These are phyloP conservation scores for Kodamaea lidongshanica DNA, from an alignment of 805 yeast species.

Conservation along the genomic window DNA sequence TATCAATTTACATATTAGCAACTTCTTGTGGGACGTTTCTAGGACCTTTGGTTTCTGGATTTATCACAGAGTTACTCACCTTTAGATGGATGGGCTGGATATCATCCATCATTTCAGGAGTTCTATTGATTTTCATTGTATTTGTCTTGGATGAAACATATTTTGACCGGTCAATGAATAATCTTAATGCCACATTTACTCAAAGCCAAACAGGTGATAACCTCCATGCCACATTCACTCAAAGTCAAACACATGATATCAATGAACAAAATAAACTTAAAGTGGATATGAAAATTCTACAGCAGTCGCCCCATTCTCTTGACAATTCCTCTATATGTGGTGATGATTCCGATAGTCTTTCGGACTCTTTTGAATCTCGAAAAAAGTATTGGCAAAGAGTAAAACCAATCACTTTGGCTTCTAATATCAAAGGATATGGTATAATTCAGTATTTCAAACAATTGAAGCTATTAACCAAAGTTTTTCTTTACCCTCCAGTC, in stretches of 20 bases:
- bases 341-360: too few relatives aligned
- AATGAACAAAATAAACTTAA: too few relatives aligned
- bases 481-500: slow-evolving; percentile 60
- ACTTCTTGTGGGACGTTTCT: slow-evolving; percentile 72
- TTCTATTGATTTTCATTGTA: slow-evolving; percentile 45
- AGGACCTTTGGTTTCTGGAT: slow-evolving; percentile 78
- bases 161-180: slow-evolving; percentile 49
- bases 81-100: slow-evolving; percentile 81
- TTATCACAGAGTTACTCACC: slow-evolving; percentile 51
- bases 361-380: slow-evolving; percentile 13
- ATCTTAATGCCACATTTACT: too few relatives aligned
- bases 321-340: too few relatives aligned
- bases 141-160: slow-evolving; percentile 68
- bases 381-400: slow-evolving; percentile 43
- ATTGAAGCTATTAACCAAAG: slow-evolving; percentile 44
- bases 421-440: slow-evolving; percentile 59
- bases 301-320: too few relatives aligned
- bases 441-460: slow-evolving; percentile 57
- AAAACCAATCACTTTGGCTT: slow-evolving; percentile 47
- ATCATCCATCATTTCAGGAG: slow-evolving; percentile 44
- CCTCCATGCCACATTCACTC: too few relatives aligned
- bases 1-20: slow-evolving; percentile 69
- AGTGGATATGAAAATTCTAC: too few relatives aligned
- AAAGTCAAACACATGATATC: too few relatives aligned
- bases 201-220: too few relatives aligned